Evolutionary conservation across 148 eudicot genomes (phyloP).

Genomic region (Silene conica): DNA sequence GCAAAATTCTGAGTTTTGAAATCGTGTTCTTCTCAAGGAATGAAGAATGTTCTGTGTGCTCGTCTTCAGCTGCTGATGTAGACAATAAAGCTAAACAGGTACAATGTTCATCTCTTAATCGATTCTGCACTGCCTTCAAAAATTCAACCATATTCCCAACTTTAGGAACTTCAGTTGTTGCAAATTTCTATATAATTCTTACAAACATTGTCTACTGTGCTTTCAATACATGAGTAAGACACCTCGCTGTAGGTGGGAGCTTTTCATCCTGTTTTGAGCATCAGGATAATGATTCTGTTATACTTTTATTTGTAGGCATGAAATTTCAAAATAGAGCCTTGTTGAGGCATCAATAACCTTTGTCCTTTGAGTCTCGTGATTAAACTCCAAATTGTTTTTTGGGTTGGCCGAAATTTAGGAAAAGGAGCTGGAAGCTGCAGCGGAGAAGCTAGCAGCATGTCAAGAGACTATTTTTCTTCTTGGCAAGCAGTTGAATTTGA

Average conservation of each 20-base stretch:
- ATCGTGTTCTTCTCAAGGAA: conserved; percentile 36
- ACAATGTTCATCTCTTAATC: background rate
- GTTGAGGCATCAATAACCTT: background rate
- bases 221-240: too few species aligned
- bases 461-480: conserved; percentile 85
- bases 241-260: too few species aligned
- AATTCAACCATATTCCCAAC: too few species aligned
- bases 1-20: too few species aligned
- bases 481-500: conserved; percentile 61
- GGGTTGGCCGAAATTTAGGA: conserved; percentile 38
- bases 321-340: background rate
- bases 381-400: too few species aligned
- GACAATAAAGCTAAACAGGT: conserved; percentile 63
- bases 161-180: too few species aligned
- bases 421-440: conserved; percentile 77
- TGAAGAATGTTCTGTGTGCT: conserved; percentile 38
- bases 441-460: conserved; percentile 85
- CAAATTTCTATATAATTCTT: too few species aligned
- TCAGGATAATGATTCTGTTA: too few species aligned
- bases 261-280: too few species aligned
- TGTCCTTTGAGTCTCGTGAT: too few species aligned
- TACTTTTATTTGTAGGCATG: too few species aligned
- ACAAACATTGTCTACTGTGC: too few species aligned
- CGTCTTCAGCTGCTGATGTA: conserved; percentile 35
- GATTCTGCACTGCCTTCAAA: background rate